These are phyloP conservation scores for Narthecium ossifragum DNA, from an alignment of 106 monocot species.

Conservation along the genomic window DNA sequence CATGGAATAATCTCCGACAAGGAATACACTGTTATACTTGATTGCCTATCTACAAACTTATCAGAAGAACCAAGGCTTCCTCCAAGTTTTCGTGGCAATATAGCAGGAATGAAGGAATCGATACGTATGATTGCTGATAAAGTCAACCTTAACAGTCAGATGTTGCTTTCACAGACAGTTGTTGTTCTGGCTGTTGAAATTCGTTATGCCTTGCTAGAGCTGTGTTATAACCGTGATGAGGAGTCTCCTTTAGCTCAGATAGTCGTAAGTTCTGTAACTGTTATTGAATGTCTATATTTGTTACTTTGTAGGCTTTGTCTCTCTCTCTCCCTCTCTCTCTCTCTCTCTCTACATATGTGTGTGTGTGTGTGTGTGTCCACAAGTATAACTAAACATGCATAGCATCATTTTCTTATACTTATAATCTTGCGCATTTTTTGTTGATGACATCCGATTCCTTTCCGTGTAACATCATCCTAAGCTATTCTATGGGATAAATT, in stretches of 20 bases:
- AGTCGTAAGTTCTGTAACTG: constrained; percentile 48
- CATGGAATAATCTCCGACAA: constrained; percentile 84
- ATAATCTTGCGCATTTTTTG: no score
- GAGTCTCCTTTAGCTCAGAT: constrained; percentile 85
- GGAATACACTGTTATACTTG: constrained; percentile 84
- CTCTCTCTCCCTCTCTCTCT: no score
- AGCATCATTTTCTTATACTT: no score
- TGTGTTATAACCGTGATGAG: constrained; percentile 61
- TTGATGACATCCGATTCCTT: no score
- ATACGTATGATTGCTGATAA: constrained; percentile 87
- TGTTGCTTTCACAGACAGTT: constrained; percentile 54
- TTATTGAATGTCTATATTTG: no score
- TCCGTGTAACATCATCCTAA: no score
- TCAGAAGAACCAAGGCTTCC: constrained; percentile 76
- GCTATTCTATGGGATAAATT: no score
- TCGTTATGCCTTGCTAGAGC: constrained; percentile 72
- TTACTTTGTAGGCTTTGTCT: no score
- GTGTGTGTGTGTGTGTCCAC: no score
- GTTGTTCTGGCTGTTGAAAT: constrained; percentile 56
- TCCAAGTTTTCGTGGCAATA: constrained; percentile 72
- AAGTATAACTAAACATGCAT: no score
- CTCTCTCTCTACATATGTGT: no score
- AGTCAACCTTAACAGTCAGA: constrained; percentile 74
- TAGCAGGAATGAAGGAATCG: constrained; percentile 50
- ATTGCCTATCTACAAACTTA: constrained; percentile 70